A percentile compares a stretch with the other conserved stretches of the same genome.
Conservation (phyloP, 352 stramenopile species). For the Globisporangium lucens region DNA sequence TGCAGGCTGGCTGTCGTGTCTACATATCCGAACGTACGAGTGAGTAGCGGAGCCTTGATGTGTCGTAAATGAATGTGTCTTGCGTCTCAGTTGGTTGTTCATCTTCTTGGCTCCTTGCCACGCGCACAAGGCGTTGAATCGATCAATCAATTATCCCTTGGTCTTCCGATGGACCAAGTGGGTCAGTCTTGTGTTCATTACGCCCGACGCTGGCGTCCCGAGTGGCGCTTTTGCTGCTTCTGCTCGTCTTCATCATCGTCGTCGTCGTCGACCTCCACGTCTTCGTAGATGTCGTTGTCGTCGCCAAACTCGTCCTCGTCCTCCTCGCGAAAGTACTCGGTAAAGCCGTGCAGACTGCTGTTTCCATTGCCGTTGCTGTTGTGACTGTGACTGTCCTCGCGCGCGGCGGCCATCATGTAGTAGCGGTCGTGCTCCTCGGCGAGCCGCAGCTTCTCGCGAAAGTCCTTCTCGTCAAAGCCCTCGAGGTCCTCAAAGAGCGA, state of each 20-base stretch:
- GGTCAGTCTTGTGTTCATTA: constrained; percentile 5
- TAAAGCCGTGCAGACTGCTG: constrained; percentile 5
- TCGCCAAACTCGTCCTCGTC: constrained; percentile 28
- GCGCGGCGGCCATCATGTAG: neutral
- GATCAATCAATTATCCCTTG: neutral
- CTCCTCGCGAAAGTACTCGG: constrained; percentile 18
- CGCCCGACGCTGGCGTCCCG: constrained; percentile 24
- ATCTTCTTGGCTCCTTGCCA: neutral
- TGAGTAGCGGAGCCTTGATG: neutral
- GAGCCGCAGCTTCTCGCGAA: constrained; percentile 15
- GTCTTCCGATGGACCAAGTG: constrained; percentile 17
- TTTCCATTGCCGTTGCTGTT: neutral
- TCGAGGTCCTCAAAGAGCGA: constrained; percentile 24
- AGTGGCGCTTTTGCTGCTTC: constrained; percentile 21
- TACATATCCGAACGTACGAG: neutral
- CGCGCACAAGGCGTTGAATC: neutral
- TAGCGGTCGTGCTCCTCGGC: constrained; percentile 14
- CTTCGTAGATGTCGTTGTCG: constrained; percentile 9
- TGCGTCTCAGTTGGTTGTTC: neutral
- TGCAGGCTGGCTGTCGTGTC: neutral
- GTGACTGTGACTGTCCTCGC: neutral
- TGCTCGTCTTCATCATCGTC: constrained; percentile 8
- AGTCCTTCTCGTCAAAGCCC: constrained; percentile 17
- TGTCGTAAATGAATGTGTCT: constrained; percentile 11
- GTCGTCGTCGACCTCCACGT: constrained; percentile 10